phyloP scores from a whole-genome alignment of 2,329 filamentous ascomycete genomes.

The Sphaerulina vaccinii region DNA sequence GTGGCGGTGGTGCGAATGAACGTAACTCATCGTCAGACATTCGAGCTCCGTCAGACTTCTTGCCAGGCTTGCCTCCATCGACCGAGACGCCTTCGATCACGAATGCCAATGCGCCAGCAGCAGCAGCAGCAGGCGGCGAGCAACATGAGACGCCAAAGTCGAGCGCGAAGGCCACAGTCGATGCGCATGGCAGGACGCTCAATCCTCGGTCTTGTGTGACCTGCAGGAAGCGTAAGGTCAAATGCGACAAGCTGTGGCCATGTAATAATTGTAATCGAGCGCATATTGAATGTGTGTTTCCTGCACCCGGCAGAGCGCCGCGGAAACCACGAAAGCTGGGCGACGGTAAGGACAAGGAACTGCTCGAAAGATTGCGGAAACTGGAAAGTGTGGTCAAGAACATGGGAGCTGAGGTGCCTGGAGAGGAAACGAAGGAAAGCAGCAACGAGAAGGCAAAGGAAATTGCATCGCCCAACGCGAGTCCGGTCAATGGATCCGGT shows the following conservation, averaged over 20 bases:
- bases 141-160: conserved; percentile 8
- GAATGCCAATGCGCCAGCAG: too few species aligned
- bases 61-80: conserved; percentile 27
- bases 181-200: conserved; percentile 36
- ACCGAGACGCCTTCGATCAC: conserved; percentile 18
- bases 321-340: conserved; percentile 66
- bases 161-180: conserved; percentile 24
- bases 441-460: not conserved
- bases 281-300: conserved; percentile 70
- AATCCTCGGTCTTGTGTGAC: conserved; percentile 51
- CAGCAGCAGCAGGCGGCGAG: not conserved
- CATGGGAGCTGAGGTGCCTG: conserved; percentile 48
- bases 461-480: not conserved
- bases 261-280: conserved; percentile 73
- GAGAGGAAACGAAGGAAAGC: conserved; percentile 5
- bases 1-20: not conserved
- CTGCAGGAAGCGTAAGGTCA: conserved; percentile 63
- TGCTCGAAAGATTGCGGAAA: conserved; percentile 69
- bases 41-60: conserved; percentile 28
- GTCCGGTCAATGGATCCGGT: not conserved
- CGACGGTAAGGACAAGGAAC: conserved; percentile 58
- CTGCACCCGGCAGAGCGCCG: conserved; percentile 70
- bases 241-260: conserved; percentile 75
- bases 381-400: conserved; percentile 72
- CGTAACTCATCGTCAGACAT: conserved; percentile 16